Conservation (phyloP, 2,329 filamentous ascomycete genomes). For the Pseudogymnoascus destructans region DNA sequence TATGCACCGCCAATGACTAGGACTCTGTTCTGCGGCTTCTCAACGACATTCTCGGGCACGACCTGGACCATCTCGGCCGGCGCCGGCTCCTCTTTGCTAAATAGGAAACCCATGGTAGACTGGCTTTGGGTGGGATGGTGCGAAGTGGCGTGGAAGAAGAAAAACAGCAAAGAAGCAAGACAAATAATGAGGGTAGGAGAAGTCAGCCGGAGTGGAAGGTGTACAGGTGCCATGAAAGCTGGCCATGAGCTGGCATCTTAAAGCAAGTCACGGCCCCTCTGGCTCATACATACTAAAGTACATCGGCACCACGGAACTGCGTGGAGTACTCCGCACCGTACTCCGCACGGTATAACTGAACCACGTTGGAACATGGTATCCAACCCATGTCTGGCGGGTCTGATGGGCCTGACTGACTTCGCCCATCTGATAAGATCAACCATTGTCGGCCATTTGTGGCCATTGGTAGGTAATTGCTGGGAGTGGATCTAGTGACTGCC, state of each 20-base stretch:
- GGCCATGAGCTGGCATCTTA: not conserved
- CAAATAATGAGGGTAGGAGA: not conserved
- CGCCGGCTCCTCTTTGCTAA: conserved; percentile 16
- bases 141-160: not conserved
- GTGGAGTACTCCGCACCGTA: not conserved
- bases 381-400: not conserved
- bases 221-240: not conserved
- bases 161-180: not conserved
- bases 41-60: conserved; percentile 11
- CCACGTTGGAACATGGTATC: not conserved
- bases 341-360: not conserved
- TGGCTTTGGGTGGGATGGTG: not conserved
- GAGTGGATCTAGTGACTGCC: not conserved
- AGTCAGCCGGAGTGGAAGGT: not conserved
- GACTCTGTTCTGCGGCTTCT: conserved; percentile 30
- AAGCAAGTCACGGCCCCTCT: not conserved
- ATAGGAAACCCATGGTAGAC: conserved; percentile 1
- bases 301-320: not conserved
- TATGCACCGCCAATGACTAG: conserved; percentile 62
- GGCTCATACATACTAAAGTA: not conserved
- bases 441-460: not conserved
- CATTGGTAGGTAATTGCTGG: not conserved
- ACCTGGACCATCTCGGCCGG: conserved; percentile 15
- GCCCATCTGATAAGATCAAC: conserved; percentile 1
- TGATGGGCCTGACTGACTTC: not conserved